phyloP scores from a whole-genome alignment of 208 protist genomes.

The Wallacemonas sp. region DNA sequence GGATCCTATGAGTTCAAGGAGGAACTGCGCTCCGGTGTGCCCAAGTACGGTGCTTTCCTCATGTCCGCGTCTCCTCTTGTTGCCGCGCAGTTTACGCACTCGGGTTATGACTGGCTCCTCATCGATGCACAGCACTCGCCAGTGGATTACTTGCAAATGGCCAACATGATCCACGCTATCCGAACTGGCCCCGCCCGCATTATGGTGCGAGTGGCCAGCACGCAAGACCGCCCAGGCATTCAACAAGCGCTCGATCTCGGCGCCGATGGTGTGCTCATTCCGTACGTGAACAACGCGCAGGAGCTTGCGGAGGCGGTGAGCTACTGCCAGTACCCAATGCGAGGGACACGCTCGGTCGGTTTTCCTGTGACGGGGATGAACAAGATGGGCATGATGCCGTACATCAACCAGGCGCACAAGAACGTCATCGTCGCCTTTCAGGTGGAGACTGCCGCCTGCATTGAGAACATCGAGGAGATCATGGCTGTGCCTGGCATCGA shows the following conservation, averaged over 20 bases:
- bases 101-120: slow-evolving; percentile 46
- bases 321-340: slow-evolving; percentile 39
- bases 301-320: slow-evolving; percentile 38
- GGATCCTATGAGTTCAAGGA: slow-evolving; percentile 29
- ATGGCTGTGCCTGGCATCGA: slow-evolving; percentile 42
- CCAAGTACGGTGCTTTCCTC: slow-evolving; percentile 44
- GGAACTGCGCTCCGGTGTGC: slow-evolving; percentile 28
- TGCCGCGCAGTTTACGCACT: slow-evolving; percentile 31
- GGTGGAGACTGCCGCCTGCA: slow-evolving; percentile 40
- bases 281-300: slow-evolving; percentile 39
- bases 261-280: slow-evolving; percentile 46
- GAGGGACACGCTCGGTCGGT: slow-evolving; percentile 35
- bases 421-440: slow-evolving; percentile 47
- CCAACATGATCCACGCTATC: slow-evolving; percentile 34
- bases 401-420: slow-evolving; percentile 25
- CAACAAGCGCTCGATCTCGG: slow-evolving; percentile 44
- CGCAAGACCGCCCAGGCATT: slow-evolving; percentile 39
- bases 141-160: slow-evolving; percentile 20
- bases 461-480: slow-evolving; percentile 40
- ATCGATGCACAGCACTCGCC: slow-evolving; percentile 45
- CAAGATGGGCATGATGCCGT: slow-evolving; percentile 22
- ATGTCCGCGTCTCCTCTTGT: slow-evolving; percentile 30
- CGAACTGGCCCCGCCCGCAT: slow-evolving; percentile 26
- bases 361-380: slow-evolving; percentile 29
- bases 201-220: slow-evolving; percentile 47